Conservation (phyloP, 2,329 filamentous ascomycete genomes). For the Allantophomopsis cytisporea region DNA sequence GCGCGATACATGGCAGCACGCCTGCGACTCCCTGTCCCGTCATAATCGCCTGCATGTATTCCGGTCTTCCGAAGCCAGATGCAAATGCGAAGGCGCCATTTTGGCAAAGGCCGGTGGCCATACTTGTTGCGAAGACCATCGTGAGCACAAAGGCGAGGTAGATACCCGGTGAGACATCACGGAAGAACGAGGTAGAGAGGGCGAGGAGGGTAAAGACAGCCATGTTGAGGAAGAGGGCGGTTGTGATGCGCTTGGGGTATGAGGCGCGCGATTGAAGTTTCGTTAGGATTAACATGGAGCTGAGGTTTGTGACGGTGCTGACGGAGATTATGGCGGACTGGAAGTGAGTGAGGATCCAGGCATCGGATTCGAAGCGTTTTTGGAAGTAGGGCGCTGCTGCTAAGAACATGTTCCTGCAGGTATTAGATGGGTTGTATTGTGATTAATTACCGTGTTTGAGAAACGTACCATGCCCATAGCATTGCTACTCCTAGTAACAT, state of each 20-base stretch:
- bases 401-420: constrained; percentile 87
- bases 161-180: constrained; percentile 40
- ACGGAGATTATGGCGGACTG: constrained; percentile 82
- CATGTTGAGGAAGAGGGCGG: constrained; percentile 66
- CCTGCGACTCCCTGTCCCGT: constrained; percentile 85
- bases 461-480: constrained; percentile 85
- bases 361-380: constrained; percentile 57
- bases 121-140: constrained; percentile 68
- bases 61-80: constrained; percentile 66
- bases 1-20: constrained; percentile 75
- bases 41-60: constrained; percentile 97
- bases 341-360: constrained; percentile 68
- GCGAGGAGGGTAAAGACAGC: constrained; percentile 65
- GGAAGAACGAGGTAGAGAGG: constrained; percentile 60
- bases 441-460: constrained; percentile 4
- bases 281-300: constrained; percentile 61
- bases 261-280: constrained; percentile 71
- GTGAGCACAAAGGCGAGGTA: constrained; percentile 76
- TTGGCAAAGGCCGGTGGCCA: constrained; percentile 76
- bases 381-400: constrained; percentile 91
- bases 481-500: constrained; percentile 78
- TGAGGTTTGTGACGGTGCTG: constrained; percentile 72
- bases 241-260: constrained; percentile 76
- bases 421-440: not conserved
- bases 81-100: constrained; percentile 93